Evolutionary conservation across 1,284 basidiomycete species (phyloP).

Genomic region (Tilletia indica): DNA sequence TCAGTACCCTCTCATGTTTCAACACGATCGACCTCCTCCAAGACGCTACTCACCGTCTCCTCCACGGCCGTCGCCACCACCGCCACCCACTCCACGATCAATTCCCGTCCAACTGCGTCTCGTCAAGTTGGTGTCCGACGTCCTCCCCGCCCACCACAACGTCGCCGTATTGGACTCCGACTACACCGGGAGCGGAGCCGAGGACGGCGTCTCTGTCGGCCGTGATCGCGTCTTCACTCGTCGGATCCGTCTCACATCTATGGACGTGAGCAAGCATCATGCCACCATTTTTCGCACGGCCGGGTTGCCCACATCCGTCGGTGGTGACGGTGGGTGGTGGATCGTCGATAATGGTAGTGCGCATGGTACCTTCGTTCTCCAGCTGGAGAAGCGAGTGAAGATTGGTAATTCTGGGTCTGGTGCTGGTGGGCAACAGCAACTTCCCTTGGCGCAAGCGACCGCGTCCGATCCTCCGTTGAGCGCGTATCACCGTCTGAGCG

Average conservation of each 20-base stretch:
- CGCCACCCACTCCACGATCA: not conserved
- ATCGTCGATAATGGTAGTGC: constrained; percentile 11
- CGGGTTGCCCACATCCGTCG: not conserved
- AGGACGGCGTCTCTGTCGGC: constrained; percentile 21
- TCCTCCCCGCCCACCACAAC: constrained; percentile 22
- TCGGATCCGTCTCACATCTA: constrained; percentile 31
- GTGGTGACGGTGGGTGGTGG: constrained; percentile 14
- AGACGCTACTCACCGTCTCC: not conserved
- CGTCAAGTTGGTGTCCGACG: constrained; percentile 29
- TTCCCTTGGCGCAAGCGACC: not conserved
- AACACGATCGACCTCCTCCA: too few relatives aligned
- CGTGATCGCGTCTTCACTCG: constrained; percentile 31
- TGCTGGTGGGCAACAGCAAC: not conserved
- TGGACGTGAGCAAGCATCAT: constrained; percentile 38
- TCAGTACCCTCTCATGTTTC: too few relatives aligned
- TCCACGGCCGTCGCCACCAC: not conserved
- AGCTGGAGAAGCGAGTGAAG: not conserved
- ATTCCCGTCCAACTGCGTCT: constrained; percentile 24
- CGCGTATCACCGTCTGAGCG: constrained; percentile 1
- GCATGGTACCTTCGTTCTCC: constrained; percentile 1
- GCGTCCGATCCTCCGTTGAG: not conserved
- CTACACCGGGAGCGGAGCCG: constrained; percentile 14
- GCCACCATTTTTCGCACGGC: constrained; percentile 27
- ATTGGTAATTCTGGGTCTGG: not conserved
- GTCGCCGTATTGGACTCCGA: constrained; percentile 31